phyloP scores from a whole-genome alignment of 2,329 filamentous ascomycete genomes.

The Arthrobotrys pseudoclavata region DNA sequence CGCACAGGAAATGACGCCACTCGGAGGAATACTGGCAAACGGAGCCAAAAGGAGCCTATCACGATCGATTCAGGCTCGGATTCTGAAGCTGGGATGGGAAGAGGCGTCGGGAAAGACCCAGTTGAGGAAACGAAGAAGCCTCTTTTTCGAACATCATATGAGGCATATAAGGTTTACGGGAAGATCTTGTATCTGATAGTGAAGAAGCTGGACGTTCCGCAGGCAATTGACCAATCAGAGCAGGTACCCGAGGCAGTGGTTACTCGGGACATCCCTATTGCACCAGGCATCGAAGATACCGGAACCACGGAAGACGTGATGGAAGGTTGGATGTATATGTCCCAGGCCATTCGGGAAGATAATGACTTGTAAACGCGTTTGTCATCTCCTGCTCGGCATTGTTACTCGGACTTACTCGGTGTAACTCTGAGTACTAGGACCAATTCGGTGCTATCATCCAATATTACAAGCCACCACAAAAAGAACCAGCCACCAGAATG shows the following conservation, averaged over 20 bases:
- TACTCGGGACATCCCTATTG: slow-evolving; percentile 51
- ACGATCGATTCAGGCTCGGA: slow-evolving; percentile 45
- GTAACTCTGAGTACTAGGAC: slow-evolving; percentile 15
- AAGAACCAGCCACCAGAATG: slow-evolving; percentile 23
- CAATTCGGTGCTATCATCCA: background rate
- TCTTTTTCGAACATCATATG: slow-evolving; percentile 86
- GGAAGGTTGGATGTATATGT: slow-evolving; percentile 87
- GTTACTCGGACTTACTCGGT: slow-evolving; percentile 8
- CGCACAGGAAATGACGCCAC: slow-evolving; percentile 36
- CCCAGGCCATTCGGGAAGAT: slow-evolving; percentile 69
- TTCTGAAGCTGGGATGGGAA: slow-evolving; percentile 42
- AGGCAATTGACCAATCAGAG: slow-evolving; percentile 18
- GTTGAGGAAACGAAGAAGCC: slow-evolving; percentile 90
- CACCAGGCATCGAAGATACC: slow-evolving; percentile 41
- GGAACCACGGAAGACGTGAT: slow-evolving; percentile 70
- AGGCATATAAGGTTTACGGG: slow-evolving; percentile 96
- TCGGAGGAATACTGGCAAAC: slow-evolving; percentile 37
- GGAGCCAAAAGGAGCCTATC: slow-evolving; percentile 32
- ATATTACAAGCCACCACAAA: slow-evolving; percentile 17
- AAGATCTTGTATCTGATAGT: slow-evolving; percentile 92
- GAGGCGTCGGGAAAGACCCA: slow-evolving; percentile 55
- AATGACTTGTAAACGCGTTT: slow-evolving; percentile 36
- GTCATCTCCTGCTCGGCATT: background rate
- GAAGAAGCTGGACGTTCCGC: slow-evolving; percentile 66
- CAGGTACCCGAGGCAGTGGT: slow-evolving; percentile 63